Evolutionary conservation across 2,329 filamentous ascomycete species (phyloP).

Genomic region (Botrytis sinoallii): DNA sequence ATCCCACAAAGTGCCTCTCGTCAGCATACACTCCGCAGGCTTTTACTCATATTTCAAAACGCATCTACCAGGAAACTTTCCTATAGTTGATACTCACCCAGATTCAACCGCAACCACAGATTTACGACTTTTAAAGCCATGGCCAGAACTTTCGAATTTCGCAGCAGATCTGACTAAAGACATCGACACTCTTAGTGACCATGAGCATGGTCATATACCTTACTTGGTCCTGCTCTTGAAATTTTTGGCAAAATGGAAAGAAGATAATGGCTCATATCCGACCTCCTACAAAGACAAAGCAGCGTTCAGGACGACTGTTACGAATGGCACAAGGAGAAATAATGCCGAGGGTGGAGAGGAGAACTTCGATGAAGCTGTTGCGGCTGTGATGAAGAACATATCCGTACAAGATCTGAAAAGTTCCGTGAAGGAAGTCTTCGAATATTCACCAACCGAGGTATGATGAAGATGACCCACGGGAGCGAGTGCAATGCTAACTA

Average conservation of each 20-base stretch:
- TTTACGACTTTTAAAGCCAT: slow-evolving; percentile 78
- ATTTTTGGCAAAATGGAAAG: slow-evolving; percentile 78
- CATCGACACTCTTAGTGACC: slow-evolving; percentile 67
- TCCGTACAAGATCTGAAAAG: slow-evolving; percentile 64
- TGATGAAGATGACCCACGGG: slow-evolving; percentile 45
- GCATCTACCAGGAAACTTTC: slow-evolving; percentile 72
- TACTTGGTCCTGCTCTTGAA: slow-evolving; percentile 80
- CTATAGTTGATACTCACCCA: slow-evolving; percentile 93
- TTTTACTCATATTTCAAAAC: slow-evolving; percentile 91
- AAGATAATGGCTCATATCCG: slow-evolving; percentile 66
- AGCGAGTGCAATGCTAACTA: slow-evolving; percentile 24
- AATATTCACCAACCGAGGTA: slow-evolving; percentile 55
- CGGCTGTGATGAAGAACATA: slow-evolving; percentile 84
- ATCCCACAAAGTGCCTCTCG: slow-evolving; percentile 64
- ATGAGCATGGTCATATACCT: slow-evolving; percentile 88
- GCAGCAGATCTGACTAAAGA: slow-evolving; percentile 62
- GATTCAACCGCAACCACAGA: slow-evolving; percentile 82
- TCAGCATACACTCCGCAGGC: slow-evolving; percentile 84
- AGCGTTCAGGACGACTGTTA: slow-evolving; percentile 71
- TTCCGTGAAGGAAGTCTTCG: slow-evolving; percentile 74
- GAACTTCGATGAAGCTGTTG: slow-evolving; percentile 91
- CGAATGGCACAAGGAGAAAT: slow-evolving; percentile 62
- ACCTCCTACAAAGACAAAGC: slow-evolving; percentile 80
- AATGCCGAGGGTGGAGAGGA: slow-evolving; percentile 88
- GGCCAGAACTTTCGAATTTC: slow-evolving; percentile 75